Conservation (phyloP, 169 alveolate genomes). For the Babesia caballi region DNA sequence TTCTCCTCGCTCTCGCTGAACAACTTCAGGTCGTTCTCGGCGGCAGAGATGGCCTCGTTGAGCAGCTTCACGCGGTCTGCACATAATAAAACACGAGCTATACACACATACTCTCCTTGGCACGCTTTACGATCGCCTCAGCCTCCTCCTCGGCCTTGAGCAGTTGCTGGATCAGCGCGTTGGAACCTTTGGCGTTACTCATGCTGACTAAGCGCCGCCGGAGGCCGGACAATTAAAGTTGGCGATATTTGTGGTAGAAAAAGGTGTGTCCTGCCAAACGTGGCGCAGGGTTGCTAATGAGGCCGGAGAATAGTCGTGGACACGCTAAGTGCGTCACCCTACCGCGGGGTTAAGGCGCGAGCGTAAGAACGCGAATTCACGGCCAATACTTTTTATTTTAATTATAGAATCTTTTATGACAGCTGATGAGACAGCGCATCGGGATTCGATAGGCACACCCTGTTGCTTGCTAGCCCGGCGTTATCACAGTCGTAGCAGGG, state of each 20-base stretch:
- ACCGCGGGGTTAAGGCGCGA: too few species aligned
- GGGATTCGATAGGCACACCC: too few species aligned
- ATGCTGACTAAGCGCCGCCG: neutral
- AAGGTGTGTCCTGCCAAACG: neutral
- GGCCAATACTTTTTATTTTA: too few species aligned
- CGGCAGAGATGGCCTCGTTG: constrained; percentile 75
- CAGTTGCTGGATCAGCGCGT: constrained; percentile 75
- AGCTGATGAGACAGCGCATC: too few species aligned
- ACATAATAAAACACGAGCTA: neutral
- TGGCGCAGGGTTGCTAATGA: too few species aligned
- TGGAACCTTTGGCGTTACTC: constrained; percentile 60
- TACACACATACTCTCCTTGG: constrained; percentile 69
- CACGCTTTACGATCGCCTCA: constrained; percentile 74
- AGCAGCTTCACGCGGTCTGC: constrained; percentile 75
- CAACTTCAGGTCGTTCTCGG: constrained; percentile 70
- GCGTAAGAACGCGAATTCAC: too few species aligned
- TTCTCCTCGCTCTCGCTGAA: constrained; percentile 74
- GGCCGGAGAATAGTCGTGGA: too few species aligned
- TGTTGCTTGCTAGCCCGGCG: too few species aligned
- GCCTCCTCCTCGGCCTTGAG: constrained; percentile 81
- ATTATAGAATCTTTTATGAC: too few species aligned
- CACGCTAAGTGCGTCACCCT: too few species aligned
- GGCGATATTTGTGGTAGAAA: neutral
- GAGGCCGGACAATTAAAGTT: too few species aligned
- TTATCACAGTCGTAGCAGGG: too few species aligned